These are phyloP conservation scores for Berkeleyomyces rouxiae DNA, from an alignment of 2,329 filamentous ascomycete genomes.

Conservation along the genomic window DNA sequence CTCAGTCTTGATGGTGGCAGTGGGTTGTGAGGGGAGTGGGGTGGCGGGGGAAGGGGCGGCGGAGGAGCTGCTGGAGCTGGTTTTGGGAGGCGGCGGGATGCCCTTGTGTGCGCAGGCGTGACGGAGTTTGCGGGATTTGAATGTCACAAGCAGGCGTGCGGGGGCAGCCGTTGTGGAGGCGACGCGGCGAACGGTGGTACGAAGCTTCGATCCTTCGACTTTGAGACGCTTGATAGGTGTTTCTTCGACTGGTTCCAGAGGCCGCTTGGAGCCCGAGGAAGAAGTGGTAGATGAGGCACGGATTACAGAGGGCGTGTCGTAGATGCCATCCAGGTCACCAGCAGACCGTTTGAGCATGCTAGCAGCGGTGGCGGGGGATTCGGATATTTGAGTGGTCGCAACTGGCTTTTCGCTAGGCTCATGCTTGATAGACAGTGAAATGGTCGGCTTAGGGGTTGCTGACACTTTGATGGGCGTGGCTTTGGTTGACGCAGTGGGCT, in stretches of 20 bases:
- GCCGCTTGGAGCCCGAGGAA: constrained; percentile 6
- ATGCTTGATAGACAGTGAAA: constrained; percentile 13
- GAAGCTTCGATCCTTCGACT: constrained; percentile 6
- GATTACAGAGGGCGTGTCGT: not conserved
- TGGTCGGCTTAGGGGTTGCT: constrained; percentile 2
- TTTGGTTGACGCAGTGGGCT: constrained; percentile 3
- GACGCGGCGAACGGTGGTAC: not conserved
- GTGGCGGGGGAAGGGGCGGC: constrained; percentile 5
- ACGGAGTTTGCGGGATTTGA: constrained; percentile 10
- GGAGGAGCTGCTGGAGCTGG: not conserved
- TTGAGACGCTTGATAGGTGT: constrained; percentile 7
- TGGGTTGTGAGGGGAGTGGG: not conserved
- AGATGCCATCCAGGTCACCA: constrained; percentile 6
- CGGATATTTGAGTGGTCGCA: not conserved
- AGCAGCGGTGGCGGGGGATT: not conserved
- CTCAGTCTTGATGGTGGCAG: constrained; percentile 11
- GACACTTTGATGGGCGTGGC: not conserved
- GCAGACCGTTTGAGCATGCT: not conserved
- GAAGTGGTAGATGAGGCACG: not conserved
- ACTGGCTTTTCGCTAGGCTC: constrained; percentile 6
- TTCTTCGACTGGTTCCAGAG: constrained; percentile 1
- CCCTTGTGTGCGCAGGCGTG: constrained; percentile 11
- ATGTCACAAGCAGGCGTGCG: constrained; percentile 5
- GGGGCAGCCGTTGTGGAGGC: not conserved
- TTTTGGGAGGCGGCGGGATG: constrained; percentile 5